Conservation (phyloP, 768 basidiomycete species). For the Fomitopsis pulvina region DNA sequence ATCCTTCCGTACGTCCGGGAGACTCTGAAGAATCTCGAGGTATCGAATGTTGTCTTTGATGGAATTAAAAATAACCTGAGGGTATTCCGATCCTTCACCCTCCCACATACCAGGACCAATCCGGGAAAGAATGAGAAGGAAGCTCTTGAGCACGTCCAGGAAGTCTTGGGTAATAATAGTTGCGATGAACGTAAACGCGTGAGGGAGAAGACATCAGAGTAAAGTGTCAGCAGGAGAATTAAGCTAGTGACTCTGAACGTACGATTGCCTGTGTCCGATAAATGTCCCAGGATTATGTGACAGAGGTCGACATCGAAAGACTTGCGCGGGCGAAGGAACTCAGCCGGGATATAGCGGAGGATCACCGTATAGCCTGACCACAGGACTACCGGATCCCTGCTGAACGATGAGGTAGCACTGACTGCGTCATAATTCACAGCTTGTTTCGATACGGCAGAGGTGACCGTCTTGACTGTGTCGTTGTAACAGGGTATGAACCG, state of each 20-base stretch:
- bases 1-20: conserved; percentile 18
- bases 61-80: conserved; percentile 73
- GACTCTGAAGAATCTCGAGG: conserved; percentile 35
- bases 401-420: conserved; percentile 21
- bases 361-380: conserved; percentile 45
- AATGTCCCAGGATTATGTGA: conserved; percentile 51
- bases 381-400: conserved; percentile 35
- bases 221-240: background rate
- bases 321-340: conserved; percentile 28
- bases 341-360: conserved; percentile 49
- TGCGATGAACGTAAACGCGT: background rate
- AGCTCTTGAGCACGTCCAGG: conserved; percentile 46
- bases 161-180: conserved; percentile 42
- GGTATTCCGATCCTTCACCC: conserved; percentile 63
- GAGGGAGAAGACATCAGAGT: background rate
- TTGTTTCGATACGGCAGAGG: conserved; percentile 24
- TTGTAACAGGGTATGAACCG: conserved; percentile 44
- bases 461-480: conserved; percentile 36
- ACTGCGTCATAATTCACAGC: background rate
- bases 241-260: conserved; percentile 22
- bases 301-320: conserved; percentile 37
- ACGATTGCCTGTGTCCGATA: conserved; percentile 57
- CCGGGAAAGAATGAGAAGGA: conserved; percentile 54
- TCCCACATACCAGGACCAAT: conserved; percentile 58
- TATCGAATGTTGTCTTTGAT: conserved; percentile 73